Evolutionary conservation across 345 rosid species (phyloP).

Genomic region (Salix dunnii): DNA sequence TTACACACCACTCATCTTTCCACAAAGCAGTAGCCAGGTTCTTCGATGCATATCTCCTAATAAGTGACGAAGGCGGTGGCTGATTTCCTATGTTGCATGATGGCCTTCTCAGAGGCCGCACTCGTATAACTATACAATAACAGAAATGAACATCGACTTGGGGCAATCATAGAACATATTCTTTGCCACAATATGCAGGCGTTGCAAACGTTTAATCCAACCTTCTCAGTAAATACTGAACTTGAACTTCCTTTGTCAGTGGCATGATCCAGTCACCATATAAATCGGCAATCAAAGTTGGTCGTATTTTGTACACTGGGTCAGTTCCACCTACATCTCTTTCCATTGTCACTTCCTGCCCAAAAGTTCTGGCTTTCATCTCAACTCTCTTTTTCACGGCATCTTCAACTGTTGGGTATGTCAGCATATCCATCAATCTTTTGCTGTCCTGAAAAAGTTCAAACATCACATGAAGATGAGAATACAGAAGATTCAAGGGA

Average conservation of each 20-base stretch:
- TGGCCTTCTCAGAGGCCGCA: no score
- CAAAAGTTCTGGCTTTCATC: slow-evolving; percentile 58
- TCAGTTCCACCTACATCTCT: slow-evolving; percentile 16
- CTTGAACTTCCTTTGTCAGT: slow-evolving; percentile 63
- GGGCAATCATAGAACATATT: neutral
- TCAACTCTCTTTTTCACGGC: slow-evolving; percentile 60
- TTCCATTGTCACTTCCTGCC: slow-evolving; percentile 35
- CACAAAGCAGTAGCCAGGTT: no score
- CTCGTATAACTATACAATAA: neutral
- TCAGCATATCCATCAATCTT: slow-evolving; percentile 52
- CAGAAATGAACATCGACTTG: neutral
- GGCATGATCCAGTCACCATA: slow-evolving; percentile 69
- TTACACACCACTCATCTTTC: no score
- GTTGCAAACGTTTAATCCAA: slow-evolving; percentile 32
- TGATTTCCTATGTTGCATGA: no score
- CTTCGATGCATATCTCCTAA: no score
- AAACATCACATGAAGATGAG: slow-evolving; percentile 5
- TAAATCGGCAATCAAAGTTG: slow-evolving; percentile 50
- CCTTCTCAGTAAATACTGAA: slow-evolving; percentile 59
- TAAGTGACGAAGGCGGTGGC: no score
- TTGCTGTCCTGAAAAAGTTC: slow-evolving; percentile 44
- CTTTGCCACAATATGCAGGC: neutral
- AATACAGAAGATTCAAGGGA: neutral
- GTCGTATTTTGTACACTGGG: slow-evolving; percentile 51
- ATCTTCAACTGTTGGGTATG: slow-evolving; percentile 55